Conservation (phyloP, 371 early-diverging fungal species). For the Mucor racemosus region DNA sequence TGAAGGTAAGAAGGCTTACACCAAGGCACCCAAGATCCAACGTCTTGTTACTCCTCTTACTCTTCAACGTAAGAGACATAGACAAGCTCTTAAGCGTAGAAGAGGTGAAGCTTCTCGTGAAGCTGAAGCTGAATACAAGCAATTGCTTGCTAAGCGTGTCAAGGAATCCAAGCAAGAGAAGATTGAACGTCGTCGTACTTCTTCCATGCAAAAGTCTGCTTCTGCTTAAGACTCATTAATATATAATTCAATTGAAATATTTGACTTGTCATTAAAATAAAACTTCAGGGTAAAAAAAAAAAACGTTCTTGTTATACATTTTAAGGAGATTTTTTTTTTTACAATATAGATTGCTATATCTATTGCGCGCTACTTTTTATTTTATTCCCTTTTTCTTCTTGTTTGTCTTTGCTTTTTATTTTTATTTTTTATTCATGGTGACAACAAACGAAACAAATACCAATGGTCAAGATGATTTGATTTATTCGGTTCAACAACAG, state of each 20-base stretch:
- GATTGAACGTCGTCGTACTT: slow-evolving; percentile 69
- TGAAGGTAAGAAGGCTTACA: slow-evolving; percentile 87
- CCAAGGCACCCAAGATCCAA: slow-evolving; percentile 98
- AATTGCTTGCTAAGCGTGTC: slow-evolving; percentile 89
- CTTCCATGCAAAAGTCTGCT: slow-evolving; percentile 65
- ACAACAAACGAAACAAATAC: not conserved
- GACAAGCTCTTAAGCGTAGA: slow-evolving; percentile 84
- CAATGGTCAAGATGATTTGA: slow-evolving; percentile 5
- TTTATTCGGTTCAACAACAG: slow-evolving; percentile 34
- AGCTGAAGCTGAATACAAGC: slow-evolving; percentile 92
- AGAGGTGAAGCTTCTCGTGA: slow-evolving; percentile 81
- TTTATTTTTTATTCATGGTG: not conserved
- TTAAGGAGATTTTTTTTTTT: slow-evolving; percentile 3
- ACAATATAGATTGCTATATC: not conserved
- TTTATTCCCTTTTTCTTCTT: not conserved
- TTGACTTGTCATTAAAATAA: not conserved
- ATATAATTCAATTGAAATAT: slow-evolving; percentile 5
- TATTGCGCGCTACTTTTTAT: not conserved
- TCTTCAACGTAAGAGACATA: slow-evolving; percentile 93
- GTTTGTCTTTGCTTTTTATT: not conserved
- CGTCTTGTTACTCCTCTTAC: slow-evolving; percentile 96
- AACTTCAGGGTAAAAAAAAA: slow-evolving; percentile 1
- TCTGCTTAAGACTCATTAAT: slow-evolving; percentile 36
- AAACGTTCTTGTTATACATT: not conserved
- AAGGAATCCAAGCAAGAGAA: slow-evolving; percentile 88